Conservation (phyloP, 2,329 filamentous ascomycete species). For the Penicillium concentricum region DNA sequence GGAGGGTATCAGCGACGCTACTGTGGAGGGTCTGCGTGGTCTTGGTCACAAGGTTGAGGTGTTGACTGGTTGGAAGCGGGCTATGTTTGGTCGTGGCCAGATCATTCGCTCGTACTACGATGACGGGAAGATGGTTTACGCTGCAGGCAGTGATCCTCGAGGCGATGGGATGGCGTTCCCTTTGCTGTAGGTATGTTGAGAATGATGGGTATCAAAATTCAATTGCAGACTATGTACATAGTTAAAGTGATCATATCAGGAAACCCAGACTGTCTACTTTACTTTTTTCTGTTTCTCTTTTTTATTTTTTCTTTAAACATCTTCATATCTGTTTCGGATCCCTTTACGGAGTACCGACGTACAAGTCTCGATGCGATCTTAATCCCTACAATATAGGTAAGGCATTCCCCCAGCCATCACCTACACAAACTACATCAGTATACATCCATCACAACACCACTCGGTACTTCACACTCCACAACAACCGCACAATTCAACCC, state of each 20-base stretch:
- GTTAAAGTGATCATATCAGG: neutral
- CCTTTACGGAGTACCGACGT: neutral
- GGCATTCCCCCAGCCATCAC: neutral
- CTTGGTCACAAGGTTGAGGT: conserved; percentile 24
- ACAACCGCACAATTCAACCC: neutral
- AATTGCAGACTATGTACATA: neutral
- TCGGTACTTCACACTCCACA: neutral
- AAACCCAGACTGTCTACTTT: neutral
- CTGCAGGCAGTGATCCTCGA: conserved; percentile 81
- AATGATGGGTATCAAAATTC: neutral
- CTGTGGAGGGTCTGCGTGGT: conserved; percentile 20
- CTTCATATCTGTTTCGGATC: neutral
- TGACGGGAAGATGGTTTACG: conserved; percentile 74
- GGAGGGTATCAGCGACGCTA: conserved; percentile 21
- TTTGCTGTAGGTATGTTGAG: conserved; percentile 6
- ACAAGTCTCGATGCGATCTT: neutral
- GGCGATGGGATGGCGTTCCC: conserved; percentile 76
- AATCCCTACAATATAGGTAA: neutral
- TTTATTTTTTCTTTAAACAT: too few species aligned
- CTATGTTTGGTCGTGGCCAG: conserved; percentile 25
- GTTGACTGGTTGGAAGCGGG: conserved; percentile 20
- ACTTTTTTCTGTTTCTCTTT: neutral
- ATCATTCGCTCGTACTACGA: conserved; percentile 60
- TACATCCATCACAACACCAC: neutral
- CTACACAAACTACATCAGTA: neutral